These are phyloP conservation scores for Capronia americana DNA, from an alignment of 2,329 filamentous ascomycete genomes.

Conservation along the genomic window DNA sequence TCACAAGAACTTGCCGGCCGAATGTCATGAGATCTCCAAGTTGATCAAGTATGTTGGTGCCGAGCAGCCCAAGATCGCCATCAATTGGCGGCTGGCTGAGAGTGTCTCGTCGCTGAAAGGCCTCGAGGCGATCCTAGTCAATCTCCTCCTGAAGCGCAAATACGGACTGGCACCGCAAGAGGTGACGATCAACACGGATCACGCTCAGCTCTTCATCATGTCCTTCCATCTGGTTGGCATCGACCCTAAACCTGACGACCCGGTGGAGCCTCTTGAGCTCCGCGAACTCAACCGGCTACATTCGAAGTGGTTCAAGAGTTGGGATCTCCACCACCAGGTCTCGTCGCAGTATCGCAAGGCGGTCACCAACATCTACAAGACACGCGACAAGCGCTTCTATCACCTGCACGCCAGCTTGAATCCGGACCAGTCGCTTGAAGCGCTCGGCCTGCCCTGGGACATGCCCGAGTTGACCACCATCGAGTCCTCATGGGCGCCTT, in stretches of 20 bases:
- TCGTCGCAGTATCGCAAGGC: constrained; percentile 9
- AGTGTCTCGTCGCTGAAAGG: constrained; percentile 59
- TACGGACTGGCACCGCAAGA: constrained; percentile 44
- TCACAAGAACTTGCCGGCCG: constrained; percentile 15
- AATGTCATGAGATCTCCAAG: constrained; percentile 4
- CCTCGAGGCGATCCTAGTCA: constrained; percentile 56
- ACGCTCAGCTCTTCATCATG: constrained; percentile 54
- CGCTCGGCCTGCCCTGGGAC: constrained; percentile 46
- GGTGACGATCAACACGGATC: constrained; percentile 41
- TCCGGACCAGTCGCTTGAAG: constrained; percentile 50
- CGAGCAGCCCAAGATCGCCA: constrained; percentile 47
- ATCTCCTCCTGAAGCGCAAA: constrained; percentile 53
- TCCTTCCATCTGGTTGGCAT: constrained; percentile 46
- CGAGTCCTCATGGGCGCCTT: constrained; percentile 43
- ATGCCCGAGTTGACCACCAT: constrained; percentile 40
- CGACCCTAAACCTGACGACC: constrained; percentile 44
- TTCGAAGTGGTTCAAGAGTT: constrained; percentile 23
- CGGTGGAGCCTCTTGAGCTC: constrained; percentile 15
- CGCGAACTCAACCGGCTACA: constrained; percentile 13
- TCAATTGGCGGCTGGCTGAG: constrained; percentile 65
- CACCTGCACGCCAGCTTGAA: constrained; percentile 51
- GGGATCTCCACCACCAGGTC: constrained; percentile 23
- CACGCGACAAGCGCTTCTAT: constrained; percentile 54
- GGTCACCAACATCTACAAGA: constrained; percentile 53
- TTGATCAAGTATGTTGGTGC: constrained; percentile 17